Base-by-base conservation (phyloP, 208 protist genomes). In the Trypanosoma theileri region DNA sequence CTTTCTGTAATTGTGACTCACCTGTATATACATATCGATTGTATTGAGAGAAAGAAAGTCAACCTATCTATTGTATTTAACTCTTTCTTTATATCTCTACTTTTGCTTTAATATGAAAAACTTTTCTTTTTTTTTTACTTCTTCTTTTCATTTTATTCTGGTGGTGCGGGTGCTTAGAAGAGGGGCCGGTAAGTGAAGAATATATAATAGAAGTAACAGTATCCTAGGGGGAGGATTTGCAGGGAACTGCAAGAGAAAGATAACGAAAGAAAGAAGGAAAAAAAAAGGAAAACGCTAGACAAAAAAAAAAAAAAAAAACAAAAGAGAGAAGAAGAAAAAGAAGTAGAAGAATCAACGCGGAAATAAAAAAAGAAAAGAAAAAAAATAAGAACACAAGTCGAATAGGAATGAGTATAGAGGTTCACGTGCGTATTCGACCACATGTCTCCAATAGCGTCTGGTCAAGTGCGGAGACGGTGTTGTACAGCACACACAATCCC, bases 381-480 rank as follows among this genome's bases (percentile, higher is more conserved):
- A 17, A 51, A n/a, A 69, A 55, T 54, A n/a, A 41, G 11, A 64
- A 1, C 56, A 22, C 24, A 14, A 64, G 14, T 4, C 0, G 19
- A 1, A 54, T 21, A 60, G 17, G 24, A 14, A 95, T 93, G 89
- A 94, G 85, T 64, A 94, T 96, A 59, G 91, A 96, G 35, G 91
- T 94, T 31, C 91, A 96, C 52, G 88, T 96, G 22, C 91, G 91
- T 54, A 73, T 96, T 26, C 83, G 86, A 24, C 91, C 91, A 0
- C 65, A 77, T 17, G 86, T 85, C 12, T 64, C 62, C 42, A 79
- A 84, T 57, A 66, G 76, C 28, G 84, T 92, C 0, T 96, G 91
- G 88, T 88, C 88, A 10, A 92, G 80, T 60, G 88, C 86, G 0
- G 85, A 93, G 59, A 94, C 91, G 14, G 88, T 94, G 31, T 66